These are phyloP conservation scores for Magnolia sinica DNA, from an alignment of 164 flowering plant genomes.

Conservation along the genomic window DNA sequence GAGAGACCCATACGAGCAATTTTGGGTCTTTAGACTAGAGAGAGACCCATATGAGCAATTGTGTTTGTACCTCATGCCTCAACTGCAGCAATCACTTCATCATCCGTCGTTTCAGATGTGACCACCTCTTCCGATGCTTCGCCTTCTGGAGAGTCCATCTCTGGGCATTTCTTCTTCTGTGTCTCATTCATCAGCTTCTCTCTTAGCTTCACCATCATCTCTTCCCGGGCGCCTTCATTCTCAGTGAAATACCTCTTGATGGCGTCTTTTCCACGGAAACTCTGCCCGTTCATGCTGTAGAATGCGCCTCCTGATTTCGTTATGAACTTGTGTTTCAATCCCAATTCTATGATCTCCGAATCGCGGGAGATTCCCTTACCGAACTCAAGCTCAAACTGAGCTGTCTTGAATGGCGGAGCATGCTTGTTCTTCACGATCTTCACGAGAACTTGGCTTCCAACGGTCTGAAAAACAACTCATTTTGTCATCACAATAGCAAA, in stretches of 20 bases:
- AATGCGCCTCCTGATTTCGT: slow-evolving; percentile 40
- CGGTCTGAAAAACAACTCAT: slow-evolving; percentile 38
- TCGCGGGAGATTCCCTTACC: slow-evolving; percentile 81
- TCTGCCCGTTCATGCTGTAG: slow-evolving; percentile 39
- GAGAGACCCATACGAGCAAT: neutral
- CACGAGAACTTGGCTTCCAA: slow-evolving; percentile 78
- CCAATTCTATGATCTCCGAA: slow-evolving; percentile 68
- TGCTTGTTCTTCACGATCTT: slow-evolving; percentile 91
- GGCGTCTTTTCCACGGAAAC: slow-evolving; percentile 62
- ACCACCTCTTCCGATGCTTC: slow-evolving; percentile 25
- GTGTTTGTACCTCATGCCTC: slow-evolving; percentile 33
- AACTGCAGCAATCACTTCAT: slow-evolving; percentile 43
- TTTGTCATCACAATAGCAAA: neutral
- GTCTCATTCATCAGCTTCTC: slow-evolving; percentile 47
- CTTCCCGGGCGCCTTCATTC: slow-evolving; percentile 44
- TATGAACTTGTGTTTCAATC: slow-evolving; percentile 58
- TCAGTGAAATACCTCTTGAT: slow-evolving; percentile 43
- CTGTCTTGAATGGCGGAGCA: slow-evolving; percentile 87
- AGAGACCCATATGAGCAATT: no score
- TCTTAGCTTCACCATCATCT: slow-evolving; percentile 50
- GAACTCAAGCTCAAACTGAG: slow-evolving; percentile 83
- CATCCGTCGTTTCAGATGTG: slow-evolving; percentile 46
- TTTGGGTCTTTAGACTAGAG: neutral
- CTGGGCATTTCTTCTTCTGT: slow-evolving; percentile 23
- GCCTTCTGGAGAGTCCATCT: slow-evolving; percentile 16